Conservation (phyloP, 2,329 filamentous ascomycete species). For the Tolypocladium paradoxum region DNA sequence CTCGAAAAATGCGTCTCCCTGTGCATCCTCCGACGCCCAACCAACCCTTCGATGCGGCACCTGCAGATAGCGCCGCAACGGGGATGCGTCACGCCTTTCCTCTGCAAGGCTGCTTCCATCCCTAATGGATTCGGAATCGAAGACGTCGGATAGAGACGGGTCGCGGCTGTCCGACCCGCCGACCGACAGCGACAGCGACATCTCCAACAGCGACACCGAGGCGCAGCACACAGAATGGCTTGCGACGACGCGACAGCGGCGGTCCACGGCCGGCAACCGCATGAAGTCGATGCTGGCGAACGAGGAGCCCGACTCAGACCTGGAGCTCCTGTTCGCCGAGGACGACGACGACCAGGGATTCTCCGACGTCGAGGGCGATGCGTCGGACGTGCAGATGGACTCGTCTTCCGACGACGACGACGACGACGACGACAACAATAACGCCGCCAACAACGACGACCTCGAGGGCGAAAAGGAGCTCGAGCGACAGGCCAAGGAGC, state of each 20-base stretch:
- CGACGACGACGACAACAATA: constrained; percentile 70
- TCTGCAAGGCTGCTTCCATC: constrained; percentile 4
- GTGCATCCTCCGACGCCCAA: neutral
- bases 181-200: constrained; percentile 18
- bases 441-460: constrained; percentile 48
- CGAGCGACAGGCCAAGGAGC: constrained; percentile 62
- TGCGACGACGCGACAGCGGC: constrained; percentile 60
- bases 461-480: constrained; percentile 81
- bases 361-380: constrained; percentile 55
- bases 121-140: constrained; percentile 18
- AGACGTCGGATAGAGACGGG: constrained; percentile 20
- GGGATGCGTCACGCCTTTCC: neutral
- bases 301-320: constrained; percentile 57
- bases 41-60: neutral
- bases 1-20: neutral
- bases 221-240: constrained; percentile 50
- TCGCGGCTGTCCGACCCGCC: constrained; percentile 14
- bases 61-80: neutral
- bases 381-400: constrained; percentile 74
- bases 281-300: constrained; percentile 69
- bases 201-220: constrained; percentile 23
- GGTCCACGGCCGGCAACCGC: constrained; percentile 74
- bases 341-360: constrained; percentile 60
- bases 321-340: constrained; percentile 68
- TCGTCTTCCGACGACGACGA: constrained; percentile 79